Evolutionary conservation across 768 basidiomycete genomes (phyloP).

Genomic region (Russula griseocarnosa): DNA sequence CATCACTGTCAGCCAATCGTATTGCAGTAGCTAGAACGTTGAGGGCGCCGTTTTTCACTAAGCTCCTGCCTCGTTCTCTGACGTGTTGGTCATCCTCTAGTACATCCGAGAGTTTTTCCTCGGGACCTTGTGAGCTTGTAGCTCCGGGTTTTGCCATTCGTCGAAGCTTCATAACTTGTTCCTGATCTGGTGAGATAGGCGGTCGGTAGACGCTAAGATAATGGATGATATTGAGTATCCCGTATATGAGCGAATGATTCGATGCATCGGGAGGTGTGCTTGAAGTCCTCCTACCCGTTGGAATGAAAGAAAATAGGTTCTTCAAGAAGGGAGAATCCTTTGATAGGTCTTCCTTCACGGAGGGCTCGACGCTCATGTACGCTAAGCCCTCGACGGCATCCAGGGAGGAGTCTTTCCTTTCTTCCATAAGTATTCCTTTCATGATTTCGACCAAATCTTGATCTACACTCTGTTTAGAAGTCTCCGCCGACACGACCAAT

Average conservation of each 20-base stretch:
- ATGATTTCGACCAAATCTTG: slow-evolving; percentile 13
- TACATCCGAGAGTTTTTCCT: slow-evolving; percentile 19
- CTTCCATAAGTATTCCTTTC: slow-evolving; percentile 35
- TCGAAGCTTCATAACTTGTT: slow-evolving; percentile 74
- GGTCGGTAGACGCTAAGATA: slow-evolving; percentile 74
- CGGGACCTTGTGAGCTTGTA: slow-evolving; percentile 21
- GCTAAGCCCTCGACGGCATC: slow-evolving; percentile 81
- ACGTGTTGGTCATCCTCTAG: slow-evolving; percentile 69
- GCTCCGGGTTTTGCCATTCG: slow-evolving; percentile 55
- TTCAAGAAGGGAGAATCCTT: slow-evolving; percentile 49
- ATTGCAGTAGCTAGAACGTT: slow-evolving; percentile 57
- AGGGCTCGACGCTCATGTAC: slow-evolving; percentile 62
- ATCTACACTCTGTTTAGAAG: slow-evolving; percentile 13
- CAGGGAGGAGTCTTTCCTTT: slow-evolving; percentile 37
- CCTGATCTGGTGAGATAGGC: slow-evolving; percentile 72
- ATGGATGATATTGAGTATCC: slow-evolving; percentile 66
- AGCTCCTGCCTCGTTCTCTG: slow-evolving; percentile 50
- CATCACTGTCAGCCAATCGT: slow-evolving; percentile 56
- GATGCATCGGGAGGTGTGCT: slow-evolving; percentile 29
- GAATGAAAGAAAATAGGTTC: slow-evolving; percentile 37
- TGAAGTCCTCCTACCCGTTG: slow-evolving; percentile 27
- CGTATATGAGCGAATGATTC: slow-evolving; percentile 64
- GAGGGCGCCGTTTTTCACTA: slow-evolving; percentile 61
- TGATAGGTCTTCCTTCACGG: slow-evolving; percentile 57
- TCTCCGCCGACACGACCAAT: slow-evolving; percentile 19